Evolutionary conservation across 805 yeast species (phyloP).

Genomic region (Alloascoidea africana): DNA sequence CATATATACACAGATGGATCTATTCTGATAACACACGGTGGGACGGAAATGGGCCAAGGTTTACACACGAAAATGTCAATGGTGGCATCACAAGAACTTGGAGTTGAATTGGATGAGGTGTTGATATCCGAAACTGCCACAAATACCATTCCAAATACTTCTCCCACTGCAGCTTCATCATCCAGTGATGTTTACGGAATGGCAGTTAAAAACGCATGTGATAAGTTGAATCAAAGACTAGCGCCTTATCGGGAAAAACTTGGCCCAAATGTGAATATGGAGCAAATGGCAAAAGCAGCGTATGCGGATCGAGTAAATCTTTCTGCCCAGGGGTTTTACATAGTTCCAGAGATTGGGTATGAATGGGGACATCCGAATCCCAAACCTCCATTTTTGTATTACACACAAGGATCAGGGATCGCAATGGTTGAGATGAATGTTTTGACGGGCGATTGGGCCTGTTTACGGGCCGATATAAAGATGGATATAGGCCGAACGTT

Average conservation of each 20-base stretch:
- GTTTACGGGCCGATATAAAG: conserved; percentile 25
- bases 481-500: conserved; percentile 34
- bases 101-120: conserved; percentile 23
- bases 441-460: conserved; percentile 32
- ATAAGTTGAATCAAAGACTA: conserved; percentile 25
- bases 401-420: conserved; percentile 30
- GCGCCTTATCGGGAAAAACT: conserved; percentile 21
- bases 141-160: conserved; percentile 29
- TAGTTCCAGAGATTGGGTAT: conserved; percentile 33
- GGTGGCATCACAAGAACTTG: conserved; percentile 28
- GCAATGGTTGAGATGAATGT: conserved; percentile 29
- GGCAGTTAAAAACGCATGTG: conserved; percentile 32
- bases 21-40: conserved; percentile 29
- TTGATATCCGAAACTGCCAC: conserved; percentile 32
- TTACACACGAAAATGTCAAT: conserved; percentile 31
- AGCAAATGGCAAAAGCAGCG: conserved; percentile 24
- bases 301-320: conserved; percentile 29
- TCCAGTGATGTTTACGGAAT: conserved; percentile 32
- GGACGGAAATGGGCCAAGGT: conserved; percentile 37
- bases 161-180: conserved; percentile 35
- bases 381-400: conserved; percentile 29
- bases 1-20: conserved; percentile 32
- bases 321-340: conserved; percentile 33
- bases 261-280: conserved; percentile 23
- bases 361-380: conserved; percentile 25